These are phyloP conservation scores for Suillus hirtellus DNA, from an alignment of 768 basidiomycete genomes.

Conservation along the genomic window DNA sequence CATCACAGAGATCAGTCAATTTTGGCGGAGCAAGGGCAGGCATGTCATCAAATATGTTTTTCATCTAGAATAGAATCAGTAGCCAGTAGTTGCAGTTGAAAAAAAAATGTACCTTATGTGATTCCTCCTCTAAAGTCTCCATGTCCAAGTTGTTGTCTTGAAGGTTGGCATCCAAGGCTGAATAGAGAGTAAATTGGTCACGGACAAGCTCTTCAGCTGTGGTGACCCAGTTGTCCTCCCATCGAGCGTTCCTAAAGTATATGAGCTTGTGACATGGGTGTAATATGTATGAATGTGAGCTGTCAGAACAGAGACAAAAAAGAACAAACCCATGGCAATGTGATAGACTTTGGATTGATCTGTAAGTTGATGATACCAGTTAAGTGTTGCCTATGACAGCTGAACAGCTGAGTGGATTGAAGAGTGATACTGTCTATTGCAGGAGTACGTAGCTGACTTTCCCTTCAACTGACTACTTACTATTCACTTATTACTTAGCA, in stretches of 20 bases:
- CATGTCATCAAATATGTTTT: conserved; percentile 35
- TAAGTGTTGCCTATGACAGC: conserved; percentile 17
- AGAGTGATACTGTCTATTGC: background rate
- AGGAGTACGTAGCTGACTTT: conserved; percentile 8
- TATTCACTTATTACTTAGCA: too few relatives aligned
- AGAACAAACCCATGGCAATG: conserved; percentile 29
- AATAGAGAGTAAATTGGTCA: conserved; percentile 19
- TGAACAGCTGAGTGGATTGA: conserved; percentile 10
- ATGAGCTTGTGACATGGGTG: conserved; percentile 29
- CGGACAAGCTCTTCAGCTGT: conserved; percentile 25
- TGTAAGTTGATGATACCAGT: conserved; percentile 25
- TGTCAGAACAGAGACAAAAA: conserved; percentile 2
- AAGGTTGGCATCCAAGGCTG: background rate
- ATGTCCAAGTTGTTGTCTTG: background rate
- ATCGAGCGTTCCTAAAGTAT: conserved; percentile 29
- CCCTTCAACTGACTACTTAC: too few relatives aligned
- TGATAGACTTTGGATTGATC: conserved; percentile 24
- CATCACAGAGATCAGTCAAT: conserved; percentile 19
- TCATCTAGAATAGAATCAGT: conserved; percentile 4
- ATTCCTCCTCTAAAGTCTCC: background rate
- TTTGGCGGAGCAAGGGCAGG: conserved; percentile 22
- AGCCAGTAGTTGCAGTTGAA: conserved; percentile 2
- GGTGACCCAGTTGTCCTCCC: conserved; percentile 27
- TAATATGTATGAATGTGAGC: conserved; percentile 12
- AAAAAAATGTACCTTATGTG: conserved; percentile 6